Conservation (phyloP, 495 filamentous ascomycete species). For the Aspergillus haitiensis region DNA sequence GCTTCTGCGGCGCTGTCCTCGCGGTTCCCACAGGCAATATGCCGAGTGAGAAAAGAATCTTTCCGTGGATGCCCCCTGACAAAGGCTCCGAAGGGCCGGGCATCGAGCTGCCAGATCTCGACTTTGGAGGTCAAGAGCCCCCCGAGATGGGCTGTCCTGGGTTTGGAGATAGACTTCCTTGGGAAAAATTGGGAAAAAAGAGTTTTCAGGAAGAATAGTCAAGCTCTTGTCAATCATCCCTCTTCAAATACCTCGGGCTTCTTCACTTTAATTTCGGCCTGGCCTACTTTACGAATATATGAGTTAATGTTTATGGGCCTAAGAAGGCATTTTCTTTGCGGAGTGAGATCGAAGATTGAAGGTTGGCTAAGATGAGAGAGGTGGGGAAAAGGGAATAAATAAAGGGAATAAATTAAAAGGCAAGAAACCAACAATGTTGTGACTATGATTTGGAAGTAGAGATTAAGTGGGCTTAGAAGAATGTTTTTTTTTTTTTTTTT, state of each 20-base stretch:
- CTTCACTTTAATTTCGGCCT: too few relatives aligned
- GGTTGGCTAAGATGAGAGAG: background rate
- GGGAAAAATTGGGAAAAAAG: background rate
- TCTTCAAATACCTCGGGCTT: too few relatives aligned
- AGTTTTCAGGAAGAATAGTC: too few relatives aligned
- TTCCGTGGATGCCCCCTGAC: slow-evolving; percentile 3
- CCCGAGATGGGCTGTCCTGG: background rate
- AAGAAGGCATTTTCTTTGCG: too few relatives aligned
- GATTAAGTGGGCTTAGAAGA: background rate
- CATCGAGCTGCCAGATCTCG: too few relatives aligned
- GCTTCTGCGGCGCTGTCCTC: slow-evolving; percentile 10
- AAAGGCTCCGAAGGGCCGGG: slow-evolving; percentile 1
- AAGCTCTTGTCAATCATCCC: too few relatives aligned
- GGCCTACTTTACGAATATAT: too few relatives aligned
- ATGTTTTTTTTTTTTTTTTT: background rate
- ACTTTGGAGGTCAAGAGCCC: background rate
- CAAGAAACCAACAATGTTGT: background rate
- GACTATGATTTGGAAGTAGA: background rate
- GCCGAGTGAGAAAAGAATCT: background rate
- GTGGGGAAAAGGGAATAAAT: background rate
- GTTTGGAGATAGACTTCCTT: slow-evolving; percentile 5
- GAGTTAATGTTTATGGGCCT: too few relatives aligned
- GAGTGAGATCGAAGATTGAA: background rate
- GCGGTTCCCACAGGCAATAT: background rate
- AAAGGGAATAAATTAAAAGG: background rate